phyloP scores from a whole-genome alignment of 2,329 filamentous ascomycete genomes.

The Orbilia oligospora region DNA sequence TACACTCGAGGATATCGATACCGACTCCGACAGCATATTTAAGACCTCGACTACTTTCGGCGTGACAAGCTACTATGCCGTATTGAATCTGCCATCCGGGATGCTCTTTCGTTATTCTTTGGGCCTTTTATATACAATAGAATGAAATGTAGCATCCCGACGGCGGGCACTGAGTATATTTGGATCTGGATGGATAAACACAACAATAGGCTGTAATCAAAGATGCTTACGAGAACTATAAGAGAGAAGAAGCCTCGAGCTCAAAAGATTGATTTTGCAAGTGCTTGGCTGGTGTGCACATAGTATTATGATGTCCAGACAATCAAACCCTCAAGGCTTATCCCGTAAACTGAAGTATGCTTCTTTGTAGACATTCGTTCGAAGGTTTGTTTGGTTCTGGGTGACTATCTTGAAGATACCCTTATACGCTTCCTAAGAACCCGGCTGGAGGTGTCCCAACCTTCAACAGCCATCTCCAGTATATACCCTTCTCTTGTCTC shows the following conservation, averaged over 20 bases:
- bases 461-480: constrained; percentile 38
- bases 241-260: neutral
- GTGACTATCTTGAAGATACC: neutral
- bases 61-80: neutral
- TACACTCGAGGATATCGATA: neutral
- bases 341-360: too few species aligned
- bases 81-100: neutral
- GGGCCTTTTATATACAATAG: neutral
- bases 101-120: neutral
- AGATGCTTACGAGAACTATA: neutral
- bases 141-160: neutral
- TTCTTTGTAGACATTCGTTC: neutral
- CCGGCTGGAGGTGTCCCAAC: constrained; percentile 36
- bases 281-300: neutral
- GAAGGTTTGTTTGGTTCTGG: neutral
- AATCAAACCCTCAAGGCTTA: too few species aligned
- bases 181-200: too few species aligned
- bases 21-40: neutral
- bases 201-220: too few species aligned
- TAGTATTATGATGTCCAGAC: too few species aligned
- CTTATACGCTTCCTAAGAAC: neutral
- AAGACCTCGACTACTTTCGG: neutral
- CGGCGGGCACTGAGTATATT: too few species aligned
- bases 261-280: neutral
- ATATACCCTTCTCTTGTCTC: constrained; percentile 17